Conservation (phyloP, 768 basidiomycete species). For the Amanita pseudoporphyria region DNA sequence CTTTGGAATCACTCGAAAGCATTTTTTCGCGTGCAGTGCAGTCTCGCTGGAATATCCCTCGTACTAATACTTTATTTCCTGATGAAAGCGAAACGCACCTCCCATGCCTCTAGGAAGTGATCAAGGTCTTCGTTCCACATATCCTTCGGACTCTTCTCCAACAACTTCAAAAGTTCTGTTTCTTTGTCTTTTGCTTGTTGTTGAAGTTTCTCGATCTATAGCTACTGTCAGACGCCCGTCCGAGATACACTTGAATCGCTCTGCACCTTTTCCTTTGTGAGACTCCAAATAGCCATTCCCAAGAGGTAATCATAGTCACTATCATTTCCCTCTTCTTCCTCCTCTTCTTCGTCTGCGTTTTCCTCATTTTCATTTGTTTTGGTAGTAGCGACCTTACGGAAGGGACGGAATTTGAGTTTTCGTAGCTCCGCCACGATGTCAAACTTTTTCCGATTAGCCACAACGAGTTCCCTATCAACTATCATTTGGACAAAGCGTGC, state of each 20-base stretch:
- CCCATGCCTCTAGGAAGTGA: constrained; percentile 74
- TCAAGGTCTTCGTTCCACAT: constrained; percentile 92
- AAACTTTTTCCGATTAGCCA: constrained; percentile 82
- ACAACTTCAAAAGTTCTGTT: constrained; percentile 63
- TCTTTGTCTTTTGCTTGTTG: constrained; percentile 80
- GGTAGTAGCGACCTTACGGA: constrained; percentile 68
- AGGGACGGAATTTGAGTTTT: constrained; percentile 78
- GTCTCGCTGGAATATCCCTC: too few relatives aligned
- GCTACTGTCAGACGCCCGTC: constrained; percentile 1
- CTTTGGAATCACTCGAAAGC: too few relatives aligned
- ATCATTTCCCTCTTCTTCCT: constrained; percentile 32
- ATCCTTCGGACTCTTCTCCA: constrained; percentile 69
- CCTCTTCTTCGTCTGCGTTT: constrained; percentile 40
- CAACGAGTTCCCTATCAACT: constrained; percentile 67
- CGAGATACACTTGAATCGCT: not conserved
- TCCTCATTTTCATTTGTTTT: constrained; percentile 17
- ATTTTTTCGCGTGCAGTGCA: too few relatives aligned
- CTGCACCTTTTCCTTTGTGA: constrained; percentile 85
- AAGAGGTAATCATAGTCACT: constrained; percentile 85
- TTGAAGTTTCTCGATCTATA: constrained; percentile 74
- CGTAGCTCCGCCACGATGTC: constrained; percentile 82
- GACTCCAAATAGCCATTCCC: constrained; percentile 90
- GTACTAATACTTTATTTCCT: not conserved
- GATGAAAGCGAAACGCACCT: constrained; percentile 37
- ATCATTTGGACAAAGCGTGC: constrained; percentile 98